Conservation (phyloP, 2,329 filamentous ascomycete genomes). For the Venturia asperata region DNA sequence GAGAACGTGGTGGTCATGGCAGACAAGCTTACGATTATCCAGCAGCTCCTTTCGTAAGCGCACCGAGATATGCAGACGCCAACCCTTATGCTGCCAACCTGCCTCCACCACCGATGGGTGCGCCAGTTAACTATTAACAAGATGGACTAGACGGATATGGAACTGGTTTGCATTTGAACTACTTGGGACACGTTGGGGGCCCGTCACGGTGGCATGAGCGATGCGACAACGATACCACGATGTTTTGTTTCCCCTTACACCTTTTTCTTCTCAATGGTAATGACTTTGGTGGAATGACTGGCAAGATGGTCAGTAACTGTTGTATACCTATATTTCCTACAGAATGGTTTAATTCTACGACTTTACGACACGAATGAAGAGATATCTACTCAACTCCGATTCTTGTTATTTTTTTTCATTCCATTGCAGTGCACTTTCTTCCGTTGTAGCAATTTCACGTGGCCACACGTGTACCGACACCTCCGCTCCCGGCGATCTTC, state of each 20-base stretch:
- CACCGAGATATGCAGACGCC: slow-evolving; percentile 16
- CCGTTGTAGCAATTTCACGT: not conserved
- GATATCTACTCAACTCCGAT: not conserved
- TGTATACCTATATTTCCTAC: slow-evolving; percentile 7
- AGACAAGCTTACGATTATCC: slow-evolving; percentile 16
- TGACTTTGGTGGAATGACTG: not conserved
- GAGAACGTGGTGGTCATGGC: slow-evolving; percentile 8
- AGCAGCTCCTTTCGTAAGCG: not conserved
- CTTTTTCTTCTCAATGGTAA: not conserved
- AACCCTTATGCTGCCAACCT: slow-evolving; percentile 18
- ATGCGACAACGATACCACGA: slow-evolving; percentile 4
- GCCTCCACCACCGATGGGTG: slow-evolving; percentile 19
- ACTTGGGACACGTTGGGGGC: not conserved
- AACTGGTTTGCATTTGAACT: not conserved
- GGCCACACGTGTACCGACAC: not conserved
- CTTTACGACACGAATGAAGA: not conserved
- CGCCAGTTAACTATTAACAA: slow-evolving; percentile 3
- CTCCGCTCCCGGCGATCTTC: not conserved
- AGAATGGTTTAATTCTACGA: not conserved
- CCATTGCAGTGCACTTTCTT: not conserved
- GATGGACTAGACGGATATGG: not conserved
- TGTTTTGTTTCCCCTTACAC: not conserved
- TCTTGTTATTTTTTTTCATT: not conserved
- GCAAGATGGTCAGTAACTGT: not conserved
- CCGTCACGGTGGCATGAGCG: not conserved